Conservation (phyloP, 192 early-diverging fungal genomes). For the Gonapodya prolifera region DNA sequence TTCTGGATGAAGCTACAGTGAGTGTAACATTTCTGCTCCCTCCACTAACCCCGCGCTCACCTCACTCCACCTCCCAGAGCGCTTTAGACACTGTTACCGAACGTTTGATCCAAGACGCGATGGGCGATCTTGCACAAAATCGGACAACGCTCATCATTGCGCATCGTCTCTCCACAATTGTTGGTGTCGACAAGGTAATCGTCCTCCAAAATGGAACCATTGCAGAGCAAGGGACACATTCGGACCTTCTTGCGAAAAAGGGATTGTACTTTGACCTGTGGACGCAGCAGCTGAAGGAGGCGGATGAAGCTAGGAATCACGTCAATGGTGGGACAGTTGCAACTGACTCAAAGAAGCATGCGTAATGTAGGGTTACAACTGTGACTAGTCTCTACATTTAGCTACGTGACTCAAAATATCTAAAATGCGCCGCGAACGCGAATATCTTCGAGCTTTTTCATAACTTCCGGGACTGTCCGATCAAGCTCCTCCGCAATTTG, state of each 20-base stretch:
- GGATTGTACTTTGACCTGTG: slow-evolving; percentile 5
- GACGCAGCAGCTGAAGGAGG: not conserved
- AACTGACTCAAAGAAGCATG: not conserved
- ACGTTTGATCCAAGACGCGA: slow-evolving; percentile 73
- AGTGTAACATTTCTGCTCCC: slow-evolving; percentile 51
- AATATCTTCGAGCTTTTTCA: slow-evolving; percentile 92
- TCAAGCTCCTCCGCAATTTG: slow-evolving; percentile 80
- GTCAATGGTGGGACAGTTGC: too few relatives aligned
- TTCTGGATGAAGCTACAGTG: slow-evolving; percentile 89
- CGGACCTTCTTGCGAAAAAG: slow-evolving; percentile 1
- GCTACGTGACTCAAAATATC: slow-evolving; percentile 24
- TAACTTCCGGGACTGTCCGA: slow-evolving; percentile 65
- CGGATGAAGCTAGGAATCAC: not conserved
- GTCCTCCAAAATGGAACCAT: not conserved
- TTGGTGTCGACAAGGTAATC: slow-evolving; percentile 5
- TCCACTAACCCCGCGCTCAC: too few relatives aligned
- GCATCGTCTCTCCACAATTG: slow-evolving; percentile 9
- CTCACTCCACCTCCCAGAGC: too few relatives aligned
- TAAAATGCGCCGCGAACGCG: slow-evolving; percentile 37
- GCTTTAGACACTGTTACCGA: slow-evolving; percentile 38
- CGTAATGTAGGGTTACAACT: too few relatives aligned
- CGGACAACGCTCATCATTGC: slow-evolving; percentile 81
- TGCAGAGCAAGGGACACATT: not conserved
- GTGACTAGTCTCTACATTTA: too few relatives aligned
- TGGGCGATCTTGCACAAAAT: slow-evolving; percentile 59